phyloP scores from a whole-genome alignment of 1,284 basidiomycete species.

The Ustilago sp. region DNA sequence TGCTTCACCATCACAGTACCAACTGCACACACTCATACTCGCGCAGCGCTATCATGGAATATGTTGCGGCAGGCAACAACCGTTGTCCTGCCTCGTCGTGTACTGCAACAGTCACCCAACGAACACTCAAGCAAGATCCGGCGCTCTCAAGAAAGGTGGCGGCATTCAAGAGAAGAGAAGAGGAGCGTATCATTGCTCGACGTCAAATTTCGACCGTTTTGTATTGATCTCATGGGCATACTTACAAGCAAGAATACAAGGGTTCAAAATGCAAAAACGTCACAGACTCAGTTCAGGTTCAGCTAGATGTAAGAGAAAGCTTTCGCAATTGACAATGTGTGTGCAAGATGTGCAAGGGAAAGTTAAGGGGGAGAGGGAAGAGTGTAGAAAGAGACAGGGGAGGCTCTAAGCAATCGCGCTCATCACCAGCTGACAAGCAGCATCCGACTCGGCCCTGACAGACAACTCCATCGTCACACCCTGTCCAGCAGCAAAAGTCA shows the following conservation, averaged over 20 bases:
- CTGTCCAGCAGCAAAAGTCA: constrained; percentile 89
- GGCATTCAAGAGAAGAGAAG: constrained; percentile 45
- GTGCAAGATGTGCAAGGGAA: neutral
- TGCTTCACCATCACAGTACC: constrained; percentile 12
- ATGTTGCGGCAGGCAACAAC: constrained; percentile 36
- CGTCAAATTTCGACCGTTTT: constrained; percentile 37
- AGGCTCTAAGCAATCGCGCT: constrained; percentile 77
- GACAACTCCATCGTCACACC: constrained; percentile 96
- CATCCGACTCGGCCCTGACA: constrained; percentile 91
- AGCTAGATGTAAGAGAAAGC: neutral
- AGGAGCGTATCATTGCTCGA: constrained; percentile 34
- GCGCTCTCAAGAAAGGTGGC: constrained; percentile 41
- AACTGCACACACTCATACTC: constrained; percentile 42
- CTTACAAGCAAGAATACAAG: neutral
- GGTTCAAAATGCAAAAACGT: neutral
- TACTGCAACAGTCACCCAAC: constrained; percentile 16
- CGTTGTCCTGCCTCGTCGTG: constrained; percentile 41
- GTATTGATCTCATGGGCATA: constrained; percentile 14
- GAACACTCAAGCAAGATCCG: constrained; percentile 30
- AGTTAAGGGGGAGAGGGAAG: neutral
- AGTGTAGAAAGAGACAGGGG: neutral
- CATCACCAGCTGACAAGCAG: constrained; percentile 86
- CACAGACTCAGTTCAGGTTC: neutral
- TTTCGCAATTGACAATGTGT: constrained; percentile 12
- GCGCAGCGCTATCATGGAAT: constrained; percentile 32